phyloP scores from a whole-genome alignment of 2,329 filamentous ascomycete genomes.

The Didymella glomerata region DNA sequence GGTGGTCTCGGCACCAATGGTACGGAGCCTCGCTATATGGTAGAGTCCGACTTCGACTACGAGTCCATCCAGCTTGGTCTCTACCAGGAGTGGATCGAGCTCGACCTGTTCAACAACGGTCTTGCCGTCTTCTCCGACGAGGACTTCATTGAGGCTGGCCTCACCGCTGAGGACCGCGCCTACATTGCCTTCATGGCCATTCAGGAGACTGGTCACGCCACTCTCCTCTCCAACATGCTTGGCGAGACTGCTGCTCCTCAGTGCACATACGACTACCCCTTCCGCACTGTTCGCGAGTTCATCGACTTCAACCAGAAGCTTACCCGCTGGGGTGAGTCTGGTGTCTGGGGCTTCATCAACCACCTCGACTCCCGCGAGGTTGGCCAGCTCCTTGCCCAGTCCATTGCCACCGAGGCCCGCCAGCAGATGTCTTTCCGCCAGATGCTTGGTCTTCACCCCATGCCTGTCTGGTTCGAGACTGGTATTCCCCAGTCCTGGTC shows the following conservation, averaged over 20 bases:
- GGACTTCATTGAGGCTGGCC: slow-evolving; percentile 73
- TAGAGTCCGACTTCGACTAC: slow-evolving; percentile 84
- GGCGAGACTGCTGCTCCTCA: slow-evolving; percentile 74
- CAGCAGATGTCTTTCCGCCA: slow-evolving; percentile 88
- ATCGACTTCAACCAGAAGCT: slow-evolving; percentile 86
- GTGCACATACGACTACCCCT: slow-evolving; percentile 85
- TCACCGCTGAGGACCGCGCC: slow-evolving; percentile 73
- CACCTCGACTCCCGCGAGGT: slow-evolving; percentile 80
- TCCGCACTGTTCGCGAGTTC: slow-evolving; percentile 75
- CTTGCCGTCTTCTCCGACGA: slow-evolving; percentile 72
- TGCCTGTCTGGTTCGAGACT: slow-evolving; percentile 83
- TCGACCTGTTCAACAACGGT: slow-evolving; percentile 82
- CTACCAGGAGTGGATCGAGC: slow-evolving; percentile 85
- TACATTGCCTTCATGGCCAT: slow-evolving; percentile 79
- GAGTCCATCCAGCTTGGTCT: slow-evolving; percentile 77
- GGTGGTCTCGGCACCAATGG: slow-evolving; percentile 80
- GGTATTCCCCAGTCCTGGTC: slow-evolving; percentile 85
- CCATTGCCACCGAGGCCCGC: slow-evolving; percentile 79
- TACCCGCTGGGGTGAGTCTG: slow-evolving; percentile 81
- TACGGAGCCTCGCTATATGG: slow-evolving; percentile 76
- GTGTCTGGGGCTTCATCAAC: slow-evolving; percentile 81
- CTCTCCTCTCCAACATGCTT: slow-evolving; percentile 79
- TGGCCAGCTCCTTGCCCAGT: slow-evolving; percentile 75
- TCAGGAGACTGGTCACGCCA: slow-evolving; percentile 81
- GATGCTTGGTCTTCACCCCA: slow-evolving; percentile 79